Percentiles rank a stretch among this genome's conserved stretches.
Evolutionary conservation across 2,329 filamentous ascomycete species (phyloP).

Genomic region (Atkinsonella texensis): DNA sequence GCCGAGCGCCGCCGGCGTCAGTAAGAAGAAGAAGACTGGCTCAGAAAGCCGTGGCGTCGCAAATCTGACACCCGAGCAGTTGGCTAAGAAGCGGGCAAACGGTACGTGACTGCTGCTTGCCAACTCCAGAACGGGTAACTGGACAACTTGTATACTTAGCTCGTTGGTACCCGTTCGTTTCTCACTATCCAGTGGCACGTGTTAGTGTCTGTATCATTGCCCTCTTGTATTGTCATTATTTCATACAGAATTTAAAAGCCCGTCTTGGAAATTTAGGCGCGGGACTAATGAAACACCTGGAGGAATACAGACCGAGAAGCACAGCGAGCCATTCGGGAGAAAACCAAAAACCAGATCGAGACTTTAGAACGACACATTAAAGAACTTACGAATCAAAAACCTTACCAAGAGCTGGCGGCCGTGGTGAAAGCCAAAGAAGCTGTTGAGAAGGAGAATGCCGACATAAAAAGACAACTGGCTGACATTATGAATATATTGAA

Average conservation of each 20-base stretch:
- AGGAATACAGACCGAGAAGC: slow-evolving; percentile 61
- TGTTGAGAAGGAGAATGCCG: slow-evolving; percentile 67
- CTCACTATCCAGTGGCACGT: neutral
- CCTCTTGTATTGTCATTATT: neutral
- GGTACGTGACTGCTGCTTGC: slow-evolving; percentile 26
- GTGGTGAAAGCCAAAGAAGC: slow-evolving; percentile 65
- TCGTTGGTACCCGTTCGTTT: neutral
- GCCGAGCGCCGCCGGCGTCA: slow-evolving; percentile 8
- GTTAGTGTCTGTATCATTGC: neutral
- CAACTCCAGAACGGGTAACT: neutral
- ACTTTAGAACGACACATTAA: slow-evolving; percentile 58
- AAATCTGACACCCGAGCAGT: slow-evolving; percentile 61
- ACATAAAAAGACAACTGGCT: slow-evolving; percentile 58
- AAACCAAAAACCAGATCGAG: slow-evolving; percentile 72
- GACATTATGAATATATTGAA: slow-evolving; percentile 53
- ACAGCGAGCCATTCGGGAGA: slow-evolving; percentile 72
- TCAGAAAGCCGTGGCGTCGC: slow-evolving; percentile 39
- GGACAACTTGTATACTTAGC: neutral
- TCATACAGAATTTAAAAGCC: no score
- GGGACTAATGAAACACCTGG: slow-evolving; percentile 1
- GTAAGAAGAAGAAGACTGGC: slow-evolving; percentile 34
- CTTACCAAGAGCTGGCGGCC: slow-evolving; percentile 71
- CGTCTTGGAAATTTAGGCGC: no score
- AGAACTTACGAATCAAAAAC: slow-evolving; percentile 67
- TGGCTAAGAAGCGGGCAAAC: slow-evolving; percentile 54